Evolutionary conservation across 2,329 filamentous ascomycete species (phyloP).

Genomic region (Tolypocladium pustulatum): DNA sequence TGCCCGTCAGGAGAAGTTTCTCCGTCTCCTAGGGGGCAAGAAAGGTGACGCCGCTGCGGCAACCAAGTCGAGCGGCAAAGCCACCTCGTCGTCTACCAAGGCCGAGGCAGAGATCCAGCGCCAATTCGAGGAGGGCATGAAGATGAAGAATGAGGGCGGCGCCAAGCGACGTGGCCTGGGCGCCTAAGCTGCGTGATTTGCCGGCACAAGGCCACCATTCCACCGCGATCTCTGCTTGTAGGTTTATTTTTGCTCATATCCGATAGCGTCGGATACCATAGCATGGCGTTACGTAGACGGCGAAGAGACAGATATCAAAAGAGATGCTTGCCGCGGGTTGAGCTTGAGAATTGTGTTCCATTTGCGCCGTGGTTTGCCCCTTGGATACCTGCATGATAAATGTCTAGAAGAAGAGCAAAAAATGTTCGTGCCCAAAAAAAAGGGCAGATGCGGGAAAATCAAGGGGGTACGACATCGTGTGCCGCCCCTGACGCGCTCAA

Average conservation of each 20-base stretch:
- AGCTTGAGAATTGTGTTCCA: not conserved
- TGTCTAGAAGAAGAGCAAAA: not conserved
- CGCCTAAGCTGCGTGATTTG: constrained; percentile 22
- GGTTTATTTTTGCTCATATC: not conserved
- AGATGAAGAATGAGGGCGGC: constrained; percentile 41
- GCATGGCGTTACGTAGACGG: not conserved
- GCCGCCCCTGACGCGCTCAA: not conserved
- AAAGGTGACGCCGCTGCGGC: constrained; percentile 25
- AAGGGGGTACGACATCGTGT: not conserved
- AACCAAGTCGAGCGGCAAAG: constrained; percentile 7
- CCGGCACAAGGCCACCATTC: not conserved
- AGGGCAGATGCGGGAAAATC: not conserved
- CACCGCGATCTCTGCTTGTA: not conserved
- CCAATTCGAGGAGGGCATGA: constrained; percentile 47
- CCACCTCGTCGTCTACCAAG: constrained; percentile 23
- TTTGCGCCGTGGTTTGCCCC: not conserved
- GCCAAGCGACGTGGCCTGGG: constrained; percentile 42
- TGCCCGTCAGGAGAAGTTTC: constrained; percentile 43
- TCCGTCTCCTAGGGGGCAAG: constrained; percentile 44
- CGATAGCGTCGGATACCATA: not conserved
- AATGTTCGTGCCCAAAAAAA: not conserved
- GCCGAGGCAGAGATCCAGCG: constrained; percentile 43
- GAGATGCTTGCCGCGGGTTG: not conserved
- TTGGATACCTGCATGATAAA: not conserved
- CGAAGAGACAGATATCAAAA: not conserved